Base-by-base conservation (phyloP, 108 stramenopile genomes). In the Mayamaea pseudoterrestris region DNA sequence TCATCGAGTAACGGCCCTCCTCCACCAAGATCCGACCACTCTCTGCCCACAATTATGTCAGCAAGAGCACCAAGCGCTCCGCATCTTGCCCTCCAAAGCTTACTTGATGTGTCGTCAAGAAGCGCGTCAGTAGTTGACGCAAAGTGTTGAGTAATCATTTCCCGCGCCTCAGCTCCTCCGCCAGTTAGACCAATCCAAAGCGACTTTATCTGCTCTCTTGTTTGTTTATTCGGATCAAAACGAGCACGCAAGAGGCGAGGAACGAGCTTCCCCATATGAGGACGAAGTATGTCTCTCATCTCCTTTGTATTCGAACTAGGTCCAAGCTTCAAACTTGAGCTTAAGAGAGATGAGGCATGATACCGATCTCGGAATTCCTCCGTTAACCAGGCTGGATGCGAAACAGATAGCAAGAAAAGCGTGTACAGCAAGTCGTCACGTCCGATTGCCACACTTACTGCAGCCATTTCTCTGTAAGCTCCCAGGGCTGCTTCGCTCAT, bases 401-500 rank as follows among this genome's bases (percentile, higher is more conserved):
- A 80, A 24, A 82, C 77, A 7, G 80, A 78, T 9, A 86, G 50
- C 23, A 83, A 61, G 47, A 91, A 60, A 26, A 91, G 60, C 2
- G 80, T 59, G 45, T 91, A 91, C 2, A 91, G 60, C 28, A 85
- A 50, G 57, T 85, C 80, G 22, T 76, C 73, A 24, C 79, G 56
- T 12, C 69, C 77, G 11, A 78, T 16, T 6, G 77, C 47, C 13
- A 86, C 34, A 5, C 80, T 74, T 8, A 80, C 81, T 12, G 52
- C 53, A 18, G 89, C 83, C 82, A 91, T 91, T 46, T 86, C 89
- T 28, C 69, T 47, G 61, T 81, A 91, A 12, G 80, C 78, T 41
- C 84, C 84, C 27, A 91, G 60, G 13, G 84, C 72, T 14, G 89
- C 81, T 66, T 91, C 89, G 2, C 67, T 54, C 22, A 91, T 58